Evolutionary conservation across 805 yeast species (phyloP).

Genomic region (Clavispora vitiphila): DNA sequence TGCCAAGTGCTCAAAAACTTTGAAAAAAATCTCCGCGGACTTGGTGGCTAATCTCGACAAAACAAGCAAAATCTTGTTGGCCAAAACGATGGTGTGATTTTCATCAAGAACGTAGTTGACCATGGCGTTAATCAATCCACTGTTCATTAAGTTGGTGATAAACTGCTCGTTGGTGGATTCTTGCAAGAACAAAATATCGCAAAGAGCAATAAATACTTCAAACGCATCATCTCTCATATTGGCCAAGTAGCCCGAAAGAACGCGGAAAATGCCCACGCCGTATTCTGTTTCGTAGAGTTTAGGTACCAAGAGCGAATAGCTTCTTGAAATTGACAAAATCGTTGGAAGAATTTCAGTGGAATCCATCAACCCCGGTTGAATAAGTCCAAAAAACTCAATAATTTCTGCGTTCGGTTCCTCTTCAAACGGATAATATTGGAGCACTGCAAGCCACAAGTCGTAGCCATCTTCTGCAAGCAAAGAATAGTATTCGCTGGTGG

Average conservation of each 20-base stretch:
- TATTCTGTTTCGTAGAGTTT: slow-evolving; percentile 31
- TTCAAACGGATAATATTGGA: slow-evolving; percentile 55
- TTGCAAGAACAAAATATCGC: slow-evolving; percentile 46
- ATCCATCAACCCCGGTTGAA: slow-evolving; percentile 55
- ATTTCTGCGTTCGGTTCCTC: slow-evolving; percentile 33
- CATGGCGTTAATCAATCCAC: slow-evolving; percentile 44
- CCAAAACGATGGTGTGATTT: slow-evolving; percentile 36
- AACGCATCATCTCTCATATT: slow-evolving; percentile 70
- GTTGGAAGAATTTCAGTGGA: slow-evolving; percentile 73
- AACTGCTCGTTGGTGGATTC: slow-evolving; percentile 20
- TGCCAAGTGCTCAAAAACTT: slow-evolving; percentile 26
- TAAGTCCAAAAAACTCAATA: slow-evolving; percentile 42
- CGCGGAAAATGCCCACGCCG: slow-evolving; percentile 40
- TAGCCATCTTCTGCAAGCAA: slow-evolving; percentile 80
- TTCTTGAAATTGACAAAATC: slow-evolving; percentile 55
- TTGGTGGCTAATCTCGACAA: slow-evolving; percentile 33
- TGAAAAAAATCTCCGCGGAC: slow-evolving; percentile 31
- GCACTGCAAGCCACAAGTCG: slow-evolving; percentile 71
- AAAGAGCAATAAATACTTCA: slow-evolving; percentile 46
- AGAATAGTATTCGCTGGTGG: slow-evolving; percentile 34
- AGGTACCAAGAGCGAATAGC: slow-evolving; percentile 52
- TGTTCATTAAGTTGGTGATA: slow-evolving; percentile 29
- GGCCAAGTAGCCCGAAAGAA: slow-evolving; percentile 49
- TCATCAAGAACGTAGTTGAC: slow-evolving; percentile 38
- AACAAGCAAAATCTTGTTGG: slow-evolving; percentile 33